phyloP scores from a whole-genome alignment of 352 stramenopile genomes.

The Phytophthora foliorum region DNA sequence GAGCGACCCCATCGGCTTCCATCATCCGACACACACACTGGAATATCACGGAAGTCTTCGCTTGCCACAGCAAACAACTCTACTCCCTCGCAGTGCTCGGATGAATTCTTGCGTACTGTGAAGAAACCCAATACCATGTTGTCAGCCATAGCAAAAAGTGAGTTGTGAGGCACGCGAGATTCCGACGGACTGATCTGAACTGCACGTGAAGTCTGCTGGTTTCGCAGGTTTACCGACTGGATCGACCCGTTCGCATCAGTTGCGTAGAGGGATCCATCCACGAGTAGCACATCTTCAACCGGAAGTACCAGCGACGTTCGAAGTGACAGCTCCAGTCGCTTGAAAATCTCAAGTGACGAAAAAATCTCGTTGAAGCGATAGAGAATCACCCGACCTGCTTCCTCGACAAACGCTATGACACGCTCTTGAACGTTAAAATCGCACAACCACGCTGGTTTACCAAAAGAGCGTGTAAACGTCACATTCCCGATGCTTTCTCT shows the following conservation, averaged over 20 bases:
- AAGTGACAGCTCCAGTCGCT: slow-evolving; percentile 33
- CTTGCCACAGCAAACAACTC: slow-evolving; percentile 37
- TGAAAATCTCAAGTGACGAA: slow-evolving; percentile 40
- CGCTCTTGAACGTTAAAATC: slow-evolving; percentile 37
- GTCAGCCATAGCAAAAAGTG: slow-evolving; percentile 38
- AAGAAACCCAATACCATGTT: slow-evolving; percentile 45
- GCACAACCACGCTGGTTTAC: slow-evolving; percentile 18
- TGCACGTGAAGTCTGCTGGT: slow-evolving; percentile 53
- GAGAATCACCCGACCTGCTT: slow-evolving; percentile 29
- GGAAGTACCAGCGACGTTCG: slow-evolving; percentile 35
- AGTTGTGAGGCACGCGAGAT: slow-evolving; percentile 5
- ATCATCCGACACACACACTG: slow-evolving; percentile 25
- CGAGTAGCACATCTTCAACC: slow-evolving; percentile 26
- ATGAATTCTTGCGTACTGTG: not conserved
- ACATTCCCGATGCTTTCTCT: slow-evolving; percentile 4
- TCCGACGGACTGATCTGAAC: slow-evolving; percentile 29
- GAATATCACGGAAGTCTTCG: slow-evolving; percentile 52
- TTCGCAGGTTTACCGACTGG: slow-evolving; percentile 56
- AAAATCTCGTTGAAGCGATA: slow-evolving; percentile 45
- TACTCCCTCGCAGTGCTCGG: not conserved
- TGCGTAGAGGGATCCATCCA: slow-evolving; percentile 45
- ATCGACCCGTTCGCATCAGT: slow-evolving; percentile 39
- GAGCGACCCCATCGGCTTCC: slow-evolving; percentile 10
- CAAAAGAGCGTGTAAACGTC: slow-evolving; percentile 17
- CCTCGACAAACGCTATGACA: slow-evolving; percentile 37